Percentiles rank a stretch among this genome's conserved stretches.
Conservation (phyloP, 306 rosid genomes). For the Lablab purpureus region DNA sequence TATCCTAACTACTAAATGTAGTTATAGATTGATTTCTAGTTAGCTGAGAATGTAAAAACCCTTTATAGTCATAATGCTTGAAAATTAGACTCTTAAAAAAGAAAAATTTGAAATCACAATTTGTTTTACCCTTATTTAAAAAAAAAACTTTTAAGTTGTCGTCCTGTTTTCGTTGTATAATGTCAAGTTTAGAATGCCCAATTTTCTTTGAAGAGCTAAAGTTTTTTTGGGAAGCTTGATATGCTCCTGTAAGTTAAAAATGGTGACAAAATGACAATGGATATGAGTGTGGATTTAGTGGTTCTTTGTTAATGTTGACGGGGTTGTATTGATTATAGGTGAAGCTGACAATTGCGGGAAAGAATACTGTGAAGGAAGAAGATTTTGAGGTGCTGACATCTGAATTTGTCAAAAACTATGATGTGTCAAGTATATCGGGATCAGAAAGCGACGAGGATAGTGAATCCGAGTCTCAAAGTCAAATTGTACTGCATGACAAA, state of each 20-base stretch:
- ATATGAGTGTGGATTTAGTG: conserved; percentile 15
- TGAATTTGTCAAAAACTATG: conserved; percentile 83
- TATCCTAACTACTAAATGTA: background rate
- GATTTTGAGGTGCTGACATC: conserved; percentile 89
- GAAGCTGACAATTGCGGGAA: conserved; percentile 88
- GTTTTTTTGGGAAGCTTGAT: conserved; percentile 31
- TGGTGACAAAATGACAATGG: background rate
- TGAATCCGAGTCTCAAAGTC: conserved; percentile 47
- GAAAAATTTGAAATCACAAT: background rate
- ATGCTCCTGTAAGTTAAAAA: conserved; percentile 6
- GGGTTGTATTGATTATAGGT: conserved; percentile 63
- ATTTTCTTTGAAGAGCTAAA: background rate
- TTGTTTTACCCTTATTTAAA: conserved; percentile 4
- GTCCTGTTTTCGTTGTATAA: background rate
- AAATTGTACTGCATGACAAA: conserved; percentile 42
- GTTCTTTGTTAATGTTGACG: background rate
- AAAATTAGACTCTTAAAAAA: background rate
- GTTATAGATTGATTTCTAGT: background rate
- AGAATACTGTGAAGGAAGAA: conserved; percentile 88
- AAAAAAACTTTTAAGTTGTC: too few species aligned
- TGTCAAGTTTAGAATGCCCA: background rate
- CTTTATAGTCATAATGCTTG: background rate
- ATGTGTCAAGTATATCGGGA: conserved; percentile 94
- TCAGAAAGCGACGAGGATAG: conserved; percentile 82
- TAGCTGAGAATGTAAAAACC: background rate